phyloP scores from a whole-genome alignment of 495 filamentous ascomycete species.

The Penicillium daleae region DNA sequence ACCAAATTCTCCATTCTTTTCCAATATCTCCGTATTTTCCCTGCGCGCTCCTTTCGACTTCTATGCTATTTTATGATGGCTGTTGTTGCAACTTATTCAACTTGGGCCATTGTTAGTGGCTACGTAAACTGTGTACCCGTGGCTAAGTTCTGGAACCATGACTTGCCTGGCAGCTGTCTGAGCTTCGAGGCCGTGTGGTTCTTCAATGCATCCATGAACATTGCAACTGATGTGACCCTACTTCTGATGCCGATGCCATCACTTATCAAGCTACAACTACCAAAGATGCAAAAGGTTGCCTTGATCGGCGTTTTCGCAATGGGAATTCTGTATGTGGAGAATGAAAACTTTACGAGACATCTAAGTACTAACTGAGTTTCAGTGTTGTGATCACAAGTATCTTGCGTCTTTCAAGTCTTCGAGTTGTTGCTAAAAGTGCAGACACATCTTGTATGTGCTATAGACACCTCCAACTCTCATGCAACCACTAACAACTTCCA shows the following conservation, averaged over 20 bases:
- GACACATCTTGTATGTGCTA: conserved; percentile 64
- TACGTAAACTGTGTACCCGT: conserved; percentile 61
- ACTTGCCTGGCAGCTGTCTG: conserved; percentile 55
- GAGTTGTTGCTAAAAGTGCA: conserved; percentile 32
- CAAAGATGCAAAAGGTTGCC: conserved; percentile 52
- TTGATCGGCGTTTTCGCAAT: conserved; percentile 59
- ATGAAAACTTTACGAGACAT: conserved; percentile 50
- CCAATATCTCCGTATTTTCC: conserved; percentile 54
- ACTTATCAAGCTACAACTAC: conserved; percentile 54
- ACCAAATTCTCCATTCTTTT: conserved; percentile 54
- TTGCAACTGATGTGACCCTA: conserved; percentile 59
- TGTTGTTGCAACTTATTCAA: conserved; percentile 38
- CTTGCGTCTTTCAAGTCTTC: conserved; percentile 41
- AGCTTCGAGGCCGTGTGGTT: conserved; percentile 50
- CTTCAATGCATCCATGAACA: conserved; percentile 58
- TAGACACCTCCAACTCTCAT: conserved; percentile 53
- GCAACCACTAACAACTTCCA: conserved; percentile 20
- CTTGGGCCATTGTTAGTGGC: conserved; percentile 45
- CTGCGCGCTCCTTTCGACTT: conserved; percentile 35
- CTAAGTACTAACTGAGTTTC: conserved; percentile 9
- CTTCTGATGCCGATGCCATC: conserved; percentile 60
- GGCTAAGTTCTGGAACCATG: conserved; percentile 54
- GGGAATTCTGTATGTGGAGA: conserved; percentile 49
- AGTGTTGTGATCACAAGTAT: conserved; percentile 41
- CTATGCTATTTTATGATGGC: conserved; percentile 39